These are phyloP conservation scores for Colletotrichum kahawae DNA, from an alignment of 2,329 filamentous ascomycete genomes.

Conservation along the genomic window DNA sequence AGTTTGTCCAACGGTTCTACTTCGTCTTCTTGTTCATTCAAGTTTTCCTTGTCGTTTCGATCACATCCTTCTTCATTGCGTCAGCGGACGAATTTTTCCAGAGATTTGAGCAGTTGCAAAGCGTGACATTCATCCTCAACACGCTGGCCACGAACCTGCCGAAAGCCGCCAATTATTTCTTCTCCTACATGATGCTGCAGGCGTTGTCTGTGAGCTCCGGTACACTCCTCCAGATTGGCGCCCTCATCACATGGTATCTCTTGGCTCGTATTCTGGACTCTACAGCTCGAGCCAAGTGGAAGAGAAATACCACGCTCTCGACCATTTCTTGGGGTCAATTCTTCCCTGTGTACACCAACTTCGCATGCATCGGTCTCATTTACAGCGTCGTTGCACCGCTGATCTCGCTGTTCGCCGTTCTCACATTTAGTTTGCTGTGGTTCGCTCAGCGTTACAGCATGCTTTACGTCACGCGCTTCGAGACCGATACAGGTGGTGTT, in stretches of 20 bases:
- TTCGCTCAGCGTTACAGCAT: constrained; percentile 96
- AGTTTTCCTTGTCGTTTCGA: constrained; percentile 89
- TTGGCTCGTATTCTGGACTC: constrained; percentile 82
- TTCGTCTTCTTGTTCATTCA: constrained; percentile 95
- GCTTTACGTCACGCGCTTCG: constrained; percentile 90
- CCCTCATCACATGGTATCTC: constrained; percentile 81
- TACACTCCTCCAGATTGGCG: constrained; percentile 83
- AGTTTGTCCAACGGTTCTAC: constrained; percentile 91
- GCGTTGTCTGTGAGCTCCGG: constrained; percentile 89
- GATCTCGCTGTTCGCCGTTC: constrained; percentile 90
- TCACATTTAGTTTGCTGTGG: constrained; percentile 93
- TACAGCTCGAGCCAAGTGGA: constrained; percentile 84
- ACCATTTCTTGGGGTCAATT: constrained; percentile 89
- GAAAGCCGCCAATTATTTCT: constrained; percentile 93
- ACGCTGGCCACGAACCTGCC: constrained; percentile 82
- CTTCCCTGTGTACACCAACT: constrained; percentile 96
- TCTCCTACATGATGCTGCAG: constrained; percentile 97
- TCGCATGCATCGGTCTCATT: constrained; percentile 89
- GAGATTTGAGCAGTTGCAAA: constrained; percentile 45
- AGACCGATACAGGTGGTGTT: constrained; percentile 88
- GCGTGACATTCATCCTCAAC: constrained; percentile 71
- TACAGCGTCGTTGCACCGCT: constrained; percentile 90
- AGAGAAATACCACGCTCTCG: constrained; percentile 77
- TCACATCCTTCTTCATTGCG: constrained; percentile 74
- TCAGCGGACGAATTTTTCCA: constrained; percentile 68